Conservation (phyloP, 139 green algal genomes). For the Gonium pectorale region DNA sequence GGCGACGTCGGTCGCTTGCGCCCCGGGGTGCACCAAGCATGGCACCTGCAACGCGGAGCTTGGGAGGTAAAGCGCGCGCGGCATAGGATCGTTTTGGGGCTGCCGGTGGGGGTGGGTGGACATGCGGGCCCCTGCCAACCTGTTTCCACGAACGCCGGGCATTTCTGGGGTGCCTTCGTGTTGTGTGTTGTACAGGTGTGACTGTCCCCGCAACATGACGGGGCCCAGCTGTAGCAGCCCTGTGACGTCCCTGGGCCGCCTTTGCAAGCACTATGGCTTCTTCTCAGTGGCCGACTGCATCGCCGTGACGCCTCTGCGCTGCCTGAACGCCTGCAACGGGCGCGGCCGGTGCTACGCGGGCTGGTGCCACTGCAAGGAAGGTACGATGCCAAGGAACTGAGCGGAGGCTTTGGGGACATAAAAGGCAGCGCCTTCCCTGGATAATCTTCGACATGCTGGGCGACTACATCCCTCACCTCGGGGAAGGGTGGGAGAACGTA, state of each 20-base stretch:
- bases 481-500: too few species aligned
- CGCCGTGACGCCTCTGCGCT: slow-evolving; percentile 5
- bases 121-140: too few species aligned
- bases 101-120: too few species aligned
- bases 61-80: too few species aligned
- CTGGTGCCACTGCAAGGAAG: slow-evolving; percentile 54
- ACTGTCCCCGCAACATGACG: slow-evolving; percentile 49
- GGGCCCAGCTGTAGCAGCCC: slow-evolving; percentile 10
- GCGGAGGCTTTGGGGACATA: too few species aligned
- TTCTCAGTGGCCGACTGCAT: slow-evolving; percentile 10
- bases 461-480: too few species aligned
- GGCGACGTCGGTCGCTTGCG: slow-evolving; percentile 1
- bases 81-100: too few species aligned
- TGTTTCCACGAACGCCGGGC: too few species aligned
- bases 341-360: slow-evolving; percentile 39
- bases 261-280: slow-evolving; percentile 28
- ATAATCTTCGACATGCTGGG: too few species aligned
- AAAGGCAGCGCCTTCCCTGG: too few species aligned
- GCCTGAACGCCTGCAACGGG: slow-evolving; percentile 50
- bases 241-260: neutral
- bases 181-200: too few species aligned
- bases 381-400: neutral
- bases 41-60: slow-evolving; percentile 30
- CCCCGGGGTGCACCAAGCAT: neutral
- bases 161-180: neutral